Conservation (phyloP, 1,284 basidiomycete genomes). For the Neonothopanus nambi region DNA sequence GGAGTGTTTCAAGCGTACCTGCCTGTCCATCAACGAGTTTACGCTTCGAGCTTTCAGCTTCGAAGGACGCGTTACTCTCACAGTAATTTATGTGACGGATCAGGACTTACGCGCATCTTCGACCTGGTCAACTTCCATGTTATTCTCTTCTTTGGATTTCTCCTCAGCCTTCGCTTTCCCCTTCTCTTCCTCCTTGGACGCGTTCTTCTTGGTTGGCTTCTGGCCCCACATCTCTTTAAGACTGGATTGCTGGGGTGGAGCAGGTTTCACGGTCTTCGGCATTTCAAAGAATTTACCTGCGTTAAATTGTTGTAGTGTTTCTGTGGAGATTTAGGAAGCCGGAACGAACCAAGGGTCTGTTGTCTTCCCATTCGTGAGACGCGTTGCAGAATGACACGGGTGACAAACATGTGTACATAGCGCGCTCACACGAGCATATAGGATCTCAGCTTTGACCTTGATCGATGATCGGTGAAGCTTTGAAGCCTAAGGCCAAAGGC, state of each 20-base stretch:
- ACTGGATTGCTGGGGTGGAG: conserved; percentile 70
- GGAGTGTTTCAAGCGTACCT: conserved; percentile 21
- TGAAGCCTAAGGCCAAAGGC: too few species aligned
- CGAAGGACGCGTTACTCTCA: neutral
- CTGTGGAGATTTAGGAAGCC: neutral
- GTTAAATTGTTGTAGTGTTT: conserved; percentile 8
- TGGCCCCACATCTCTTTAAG: conserved; percentile 71
- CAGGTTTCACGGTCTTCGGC: conserved; percentile 59
- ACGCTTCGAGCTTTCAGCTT: conserved; percentile 41
- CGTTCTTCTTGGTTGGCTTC: conserved; percentile 35
- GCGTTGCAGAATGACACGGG: conserved; percentile 35
- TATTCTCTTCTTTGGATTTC: conserved; percentile 22
- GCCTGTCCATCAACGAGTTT: conserved; percentile 32
- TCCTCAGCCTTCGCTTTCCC: conserved; percentile 21
- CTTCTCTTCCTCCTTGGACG: conserved; percentile 20
- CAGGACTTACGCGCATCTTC: conserved; percentile 19
- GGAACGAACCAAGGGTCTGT: conserved; percentile 63
- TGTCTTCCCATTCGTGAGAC: conserved; percentile 59
- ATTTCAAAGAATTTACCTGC: conserved; percentile 72
- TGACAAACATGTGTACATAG: conserved; percentile 43
- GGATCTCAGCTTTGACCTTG: too few species aligned
- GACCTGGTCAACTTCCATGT: conserved; percentile 33
- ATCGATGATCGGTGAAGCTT: too few species aligned
- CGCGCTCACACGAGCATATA: conserved; percentile 25
- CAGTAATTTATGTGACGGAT: neutral